phyloP scores from a whole-genome alignment of 2,329 filamentous ascomycete species.

The Colletotrichum liaoningense region DNA sequence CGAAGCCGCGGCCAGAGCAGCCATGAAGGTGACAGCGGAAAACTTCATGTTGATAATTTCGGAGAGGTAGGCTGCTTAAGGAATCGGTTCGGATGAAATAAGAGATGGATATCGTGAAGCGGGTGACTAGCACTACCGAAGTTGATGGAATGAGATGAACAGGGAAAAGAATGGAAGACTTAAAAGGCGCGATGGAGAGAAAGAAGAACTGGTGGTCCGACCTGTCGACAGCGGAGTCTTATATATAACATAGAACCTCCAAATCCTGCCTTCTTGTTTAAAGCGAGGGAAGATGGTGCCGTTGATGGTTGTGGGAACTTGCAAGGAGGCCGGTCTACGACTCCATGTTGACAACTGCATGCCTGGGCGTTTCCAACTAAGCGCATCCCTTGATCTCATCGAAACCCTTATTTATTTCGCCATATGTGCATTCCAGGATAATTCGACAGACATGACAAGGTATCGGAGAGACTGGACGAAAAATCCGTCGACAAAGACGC shows the following conservation, averaged over 20 bases:
- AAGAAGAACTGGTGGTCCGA: background rate
- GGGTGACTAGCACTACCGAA: constrained; percentile 24
- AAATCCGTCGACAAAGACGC: background rate
- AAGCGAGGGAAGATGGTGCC: background rate
- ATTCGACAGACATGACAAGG: background rate
- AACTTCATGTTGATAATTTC: constrained; percentile 32
- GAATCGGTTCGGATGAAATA: background rate
- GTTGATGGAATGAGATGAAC: constrained; percentile 2
- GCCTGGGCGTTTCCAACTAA: background rate
- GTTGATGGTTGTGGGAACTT: background rate
- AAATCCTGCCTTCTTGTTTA: background rate
- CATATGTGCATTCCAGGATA: constrained; percentile 2
- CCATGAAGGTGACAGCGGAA: constrained; percentile 28
- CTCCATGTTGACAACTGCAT: background rate
- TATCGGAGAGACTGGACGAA: background rate
- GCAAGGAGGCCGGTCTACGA: background rate
- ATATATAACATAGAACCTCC: constrained; percentile 5
- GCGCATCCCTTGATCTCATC: background rate
- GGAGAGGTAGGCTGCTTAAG: constrained; percentile 35
- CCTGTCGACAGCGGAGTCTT: background rate
- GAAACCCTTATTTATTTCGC: constrained; percentile 14
- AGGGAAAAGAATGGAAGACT: constrained; percentile 10
- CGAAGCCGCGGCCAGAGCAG: constrained; percentile 31
- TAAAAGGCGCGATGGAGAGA: background rate
- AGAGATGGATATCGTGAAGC: background rate